Conservation (phyloP, 31 red algal genomes). For the Porphyra umbilicalis region DNA sequence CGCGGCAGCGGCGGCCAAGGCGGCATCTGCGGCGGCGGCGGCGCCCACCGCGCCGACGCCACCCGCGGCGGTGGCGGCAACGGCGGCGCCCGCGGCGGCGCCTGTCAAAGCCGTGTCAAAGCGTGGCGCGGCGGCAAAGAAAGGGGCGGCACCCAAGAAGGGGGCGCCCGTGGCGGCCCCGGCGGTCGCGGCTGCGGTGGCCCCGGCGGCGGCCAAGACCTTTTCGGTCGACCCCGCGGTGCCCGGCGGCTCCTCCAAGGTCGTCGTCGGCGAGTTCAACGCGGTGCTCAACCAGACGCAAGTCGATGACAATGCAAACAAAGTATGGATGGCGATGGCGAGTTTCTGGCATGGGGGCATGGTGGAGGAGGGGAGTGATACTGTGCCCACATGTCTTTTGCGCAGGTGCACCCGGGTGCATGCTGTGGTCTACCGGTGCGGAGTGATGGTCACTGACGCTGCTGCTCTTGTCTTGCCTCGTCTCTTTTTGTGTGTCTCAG, state of each 20-base stretch:
- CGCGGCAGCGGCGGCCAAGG: neutral
- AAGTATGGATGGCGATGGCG: no score
- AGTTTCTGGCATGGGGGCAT: no score
- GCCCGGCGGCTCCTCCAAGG: neutral
- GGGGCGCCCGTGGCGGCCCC: neutral
- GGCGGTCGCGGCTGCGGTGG: neutral
- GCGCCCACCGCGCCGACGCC: neutral
- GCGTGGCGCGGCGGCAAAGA: neutral
- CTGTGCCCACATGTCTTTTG: no score
- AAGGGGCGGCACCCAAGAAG: neutral
- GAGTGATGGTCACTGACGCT: no score
- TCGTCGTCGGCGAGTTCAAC: conserved; percentile 13
- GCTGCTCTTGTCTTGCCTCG: no score
- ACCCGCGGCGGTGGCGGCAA: neutral
- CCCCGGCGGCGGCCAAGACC: neutral
- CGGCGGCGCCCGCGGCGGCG: neutral
- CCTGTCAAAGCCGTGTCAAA: neutral
- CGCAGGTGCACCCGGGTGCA: no score
- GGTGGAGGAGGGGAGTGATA: no score
- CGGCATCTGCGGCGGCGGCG: neutral
- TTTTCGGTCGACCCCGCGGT: neutral
- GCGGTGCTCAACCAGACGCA: conserved; percentile 16
- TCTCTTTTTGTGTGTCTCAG: no score
- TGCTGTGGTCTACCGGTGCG: no score
- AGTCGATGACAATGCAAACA: conserved; percentile 17